Conservation (phyloP, 164 flowering plant species). For the Nymphaea thermarum region DNA sequence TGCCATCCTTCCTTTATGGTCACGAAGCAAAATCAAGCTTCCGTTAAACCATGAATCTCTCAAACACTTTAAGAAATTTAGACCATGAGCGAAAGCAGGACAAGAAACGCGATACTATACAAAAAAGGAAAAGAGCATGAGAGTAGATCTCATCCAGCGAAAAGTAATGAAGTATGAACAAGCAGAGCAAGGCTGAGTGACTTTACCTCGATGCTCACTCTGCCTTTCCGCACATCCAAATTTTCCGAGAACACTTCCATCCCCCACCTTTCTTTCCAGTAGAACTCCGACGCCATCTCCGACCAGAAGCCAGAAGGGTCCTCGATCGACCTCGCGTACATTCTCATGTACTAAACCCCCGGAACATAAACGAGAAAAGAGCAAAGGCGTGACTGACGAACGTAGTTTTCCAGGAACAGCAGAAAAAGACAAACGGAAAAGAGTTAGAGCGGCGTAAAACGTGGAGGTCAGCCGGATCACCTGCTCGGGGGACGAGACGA, state of each 20-base stretch:
- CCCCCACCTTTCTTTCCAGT: conserved; percentile 78
- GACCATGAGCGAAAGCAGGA: too few species aligned
- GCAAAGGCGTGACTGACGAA: background rate
- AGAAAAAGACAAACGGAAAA: background rate
- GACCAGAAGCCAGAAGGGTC: conserved; percentile 95
- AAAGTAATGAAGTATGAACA: background rate
- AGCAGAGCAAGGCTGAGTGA: background rate
- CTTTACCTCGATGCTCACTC: conserved; percentile 59
- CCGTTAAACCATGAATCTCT: background rate
- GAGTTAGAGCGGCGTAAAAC: too few species aligned
- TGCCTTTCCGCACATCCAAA: conserved; percentile 66
- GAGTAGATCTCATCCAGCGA: background rate
- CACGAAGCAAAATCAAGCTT: too few species aligned
- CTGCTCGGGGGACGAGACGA: conserved; percentile 51
- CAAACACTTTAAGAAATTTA: background rate
- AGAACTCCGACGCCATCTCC: conserved; percentile 69
- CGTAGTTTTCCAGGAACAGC: background rate
- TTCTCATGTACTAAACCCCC: conserved; percentile 54
- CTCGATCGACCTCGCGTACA: conserved; percentile 72
- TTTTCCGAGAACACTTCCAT: conserved; percentile 50
- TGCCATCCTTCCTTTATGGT: too few species aligned
- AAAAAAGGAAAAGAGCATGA: background rate
- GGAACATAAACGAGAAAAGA: background rate
- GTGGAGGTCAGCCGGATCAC: conserved; percentile 13
- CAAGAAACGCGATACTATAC: too few species aligned